phyloP scores from a whole-genome alignment of 306 rosid genomes.

The Spatholobus suberectus region DNA sequence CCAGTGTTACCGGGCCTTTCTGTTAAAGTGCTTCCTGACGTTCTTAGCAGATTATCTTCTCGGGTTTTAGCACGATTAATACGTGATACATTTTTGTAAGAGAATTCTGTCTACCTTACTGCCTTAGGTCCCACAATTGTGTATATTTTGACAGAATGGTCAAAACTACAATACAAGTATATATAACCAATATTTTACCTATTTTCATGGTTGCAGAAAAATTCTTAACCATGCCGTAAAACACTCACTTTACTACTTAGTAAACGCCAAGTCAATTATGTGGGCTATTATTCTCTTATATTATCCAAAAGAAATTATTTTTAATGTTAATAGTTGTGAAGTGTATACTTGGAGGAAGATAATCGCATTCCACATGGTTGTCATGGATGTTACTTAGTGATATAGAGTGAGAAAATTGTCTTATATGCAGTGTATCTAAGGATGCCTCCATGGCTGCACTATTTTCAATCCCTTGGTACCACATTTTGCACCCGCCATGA shows the following conservation, averaged over 20 bases:
- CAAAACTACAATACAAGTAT: slow-evolving; percentile 26
- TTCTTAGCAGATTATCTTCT: slow-evolving; percentile 82
- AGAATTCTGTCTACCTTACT: not conserved
- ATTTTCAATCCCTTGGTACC: too few species aligned
- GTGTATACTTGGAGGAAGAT: too few species aligned
- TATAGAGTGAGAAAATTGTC: too few species aligned
- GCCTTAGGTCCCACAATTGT: slow-evolving; percentile 47
- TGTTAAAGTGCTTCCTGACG: slow-evolving; percentile 80
- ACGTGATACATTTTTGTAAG: slow-evolving; percentile 79
- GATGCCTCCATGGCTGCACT: too few species aligned
- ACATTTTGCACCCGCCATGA: too few species aligned
- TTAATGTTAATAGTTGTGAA: too few species aligned
- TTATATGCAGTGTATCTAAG: too few species aligned
- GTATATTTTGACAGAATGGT: slow-evolving; percentile 38
- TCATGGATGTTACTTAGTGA: too few species aligned
- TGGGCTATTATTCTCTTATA: not conserved
- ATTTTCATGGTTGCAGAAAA: not conserved
- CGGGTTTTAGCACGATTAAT: slow-evolving; percentile 87
- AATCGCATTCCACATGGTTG: too few species aligned
- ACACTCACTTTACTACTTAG: not conserved
- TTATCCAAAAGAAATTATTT: not conserved
- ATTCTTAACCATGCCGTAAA: not conserved
- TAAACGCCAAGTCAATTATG: not conserved
- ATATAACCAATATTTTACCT: not conserved
- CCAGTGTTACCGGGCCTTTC: slow-evolving; percentile 91